Base-by-base conservation (phyloP, 257 asterid species). In the Salvia hispanica region DNA sequence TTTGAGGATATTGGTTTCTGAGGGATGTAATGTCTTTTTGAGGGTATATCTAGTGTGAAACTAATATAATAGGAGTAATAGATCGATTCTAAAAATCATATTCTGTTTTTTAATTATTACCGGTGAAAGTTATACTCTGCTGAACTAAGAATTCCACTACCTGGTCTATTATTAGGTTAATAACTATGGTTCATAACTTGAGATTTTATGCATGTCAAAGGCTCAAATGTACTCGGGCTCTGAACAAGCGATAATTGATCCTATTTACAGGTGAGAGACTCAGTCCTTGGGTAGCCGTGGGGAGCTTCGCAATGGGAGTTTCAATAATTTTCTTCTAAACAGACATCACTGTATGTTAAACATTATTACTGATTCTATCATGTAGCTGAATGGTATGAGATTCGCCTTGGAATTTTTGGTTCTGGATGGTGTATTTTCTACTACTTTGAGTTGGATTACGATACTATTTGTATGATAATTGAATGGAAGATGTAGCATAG, bases 281-380 rank as follows among this genome's bases (percentile, higher is more conserved):
- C 81, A 89, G 98, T 82, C 98, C 98, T 69, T 91, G 96, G 94
- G 91, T 88, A 64, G 94, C 90, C 3, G 67, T 84, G 48, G 98
- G 94, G 59, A 87, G 98, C 88, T 78, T 91, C 63, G 70, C 81
- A 25, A 89, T 91, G 92, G 98, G 94, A 9, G 83, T 91, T 42
- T 92, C 95, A 11, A 85, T 88, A 69, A 86, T 88, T 72, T 91
- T 91, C 89, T 86, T 91, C 81, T 88, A 78, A 86, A 43, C 39
- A 80, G 65, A 42, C 55, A 71, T 75, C n/a, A 73, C 28, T 53
- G 59, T 43, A 10, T 39, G 14, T 60, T 36, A 55, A 5, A 62
- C 76, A 65, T 42, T 60, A 58, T 76, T 70, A 66, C 53, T 42
- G 51, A 42, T 72, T 69, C 56, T 65, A 31, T 48, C 46, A 15